These are phyloP conservation scores for Kodamaea arcana DNA, from an alignment of 1,139 yeast species.

Conservation along the genomic window DNA sequence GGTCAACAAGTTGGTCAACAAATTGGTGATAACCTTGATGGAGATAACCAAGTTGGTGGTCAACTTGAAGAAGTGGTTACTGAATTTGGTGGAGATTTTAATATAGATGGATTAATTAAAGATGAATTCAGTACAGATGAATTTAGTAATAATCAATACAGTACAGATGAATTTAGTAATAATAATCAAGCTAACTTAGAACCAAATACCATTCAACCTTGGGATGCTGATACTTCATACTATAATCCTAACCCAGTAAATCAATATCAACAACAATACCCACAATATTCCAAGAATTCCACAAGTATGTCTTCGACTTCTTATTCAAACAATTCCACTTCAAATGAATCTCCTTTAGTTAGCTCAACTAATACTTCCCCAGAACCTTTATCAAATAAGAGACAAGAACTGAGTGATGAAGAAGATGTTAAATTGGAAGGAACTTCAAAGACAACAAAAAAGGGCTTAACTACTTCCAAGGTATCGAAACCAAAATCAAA, in stretches of 20 bases:
- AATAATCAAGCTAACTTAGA: no score
- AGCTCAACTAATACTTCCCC: slow-evolving; percentile 35
- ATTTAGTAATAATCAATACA: not conserved
- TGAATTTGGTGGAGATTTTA: no score
- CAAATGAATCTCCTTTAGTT: slow-evolving; percentile 23
- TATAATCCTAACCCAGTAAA: not conserved
- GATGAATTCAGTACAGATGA: not conserved
- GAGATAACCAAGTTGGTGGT: no score
- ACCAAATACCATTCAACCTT: no score
- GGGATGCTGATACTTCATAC: not conserved
- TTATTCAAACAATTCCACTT: slow-evolving; percentile 17
- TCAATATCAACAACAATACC: not conserved
- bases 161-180: not conserved
- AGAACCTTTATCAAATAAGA: slow-evolving; percentile 14
- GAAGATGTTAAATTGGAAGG: slow-evolving; percentile 2
- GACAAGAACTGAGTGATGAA: slow-evolving; percentile 1
- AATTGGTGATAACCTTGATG: no score
- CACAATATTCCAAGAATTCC: not conserved
- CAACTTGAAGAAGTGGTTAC: no score
- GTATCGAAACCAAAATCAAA: slow-evolving; percentile 38
- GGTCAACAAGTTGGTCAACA: no score
- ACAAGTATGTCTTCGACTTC: slow-evolving; percentile 8
- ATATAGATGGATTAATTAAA: no score
- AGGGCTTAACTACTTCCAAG: slow-evolving; percentile 17
- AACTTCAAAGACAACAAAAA: slow-evolving; percentile 3